phyloP scores from a whole-genome alignment of 352 stramenopile genomes.

The Thalassiosira mediterranea region DNA sequence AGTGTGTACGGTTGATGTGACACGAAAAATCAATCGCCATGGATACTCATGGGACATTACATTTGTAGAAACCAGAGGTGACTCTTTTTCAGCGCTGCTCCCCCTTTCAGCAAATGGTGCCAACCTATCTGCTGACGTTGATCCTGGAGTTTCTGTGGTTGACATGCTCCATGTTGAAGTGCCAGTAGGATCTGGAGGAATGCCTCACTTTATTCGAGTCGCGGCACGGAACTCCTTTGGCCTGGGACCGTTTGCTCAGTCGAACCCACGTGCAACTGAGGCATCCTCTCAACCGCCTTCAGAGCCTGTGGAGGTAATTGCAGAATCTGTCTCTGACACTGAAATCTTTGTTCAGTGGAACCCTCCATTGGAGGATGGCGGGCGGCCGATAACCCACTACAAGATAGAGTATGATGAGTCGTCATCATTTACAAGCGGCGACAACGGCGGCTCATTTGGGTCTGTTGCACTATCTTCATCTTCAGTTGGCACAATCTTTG shows the following conservation, averaged over 20 bases:
- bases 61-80: slow-evolving; percentile 74
- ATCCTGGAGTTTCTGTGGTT: slow-evolving; percentile 67
- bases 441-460: slow-evolving; percentile 57
- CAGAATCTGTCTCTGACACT: slow-evolving; percentile 65
- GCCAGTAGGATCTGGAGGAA: slow-evolving; percentile 30
- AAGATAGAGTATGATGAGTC: slow-evolving; percentile 90
- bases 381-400: slow-evolving; percentile 88
- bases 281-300: slow-evolving; percentile 65
- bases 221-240: slow-evolving; percentile 77
- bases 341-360: slow-evolving; percentile 83
- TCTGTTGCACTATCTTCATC: slow-evolving; percentile 64
- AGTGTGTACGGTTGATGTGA: slow-evolving; percentile 90
- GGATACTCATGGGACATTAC: slow-evolving; percentile 92
- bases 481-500: slow-evolving; percentile 44
- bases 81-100: slow-evolving; percentile 48
- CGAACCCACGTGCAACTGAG: slow-evolving; percentile 67
- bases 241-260: slow-evolving; percentile 49
- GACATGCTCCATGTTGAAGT: slow-evolving; percentile 64
- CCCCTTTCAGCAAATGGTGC: slow-evolving; percentile 72
- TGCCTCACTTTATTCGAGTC: slow-evolving; percentile 72
- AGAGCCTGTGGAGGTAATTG: slow-evolving; percentile 62
- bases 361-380: slow-evolving; percentile 85
- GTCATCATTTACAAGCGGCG: slow-evolving; percentile 48
- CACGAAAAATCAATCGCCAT: slow-evolving; percentile 80
- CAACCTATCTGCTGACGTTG: slow-evolving; percentile 63